These are phyloP conservation scores for Bipolaris bicolor DNA, from an alignment of 2,329 filamentous ascomycete species.

Conservation along the genomic window DNA sequence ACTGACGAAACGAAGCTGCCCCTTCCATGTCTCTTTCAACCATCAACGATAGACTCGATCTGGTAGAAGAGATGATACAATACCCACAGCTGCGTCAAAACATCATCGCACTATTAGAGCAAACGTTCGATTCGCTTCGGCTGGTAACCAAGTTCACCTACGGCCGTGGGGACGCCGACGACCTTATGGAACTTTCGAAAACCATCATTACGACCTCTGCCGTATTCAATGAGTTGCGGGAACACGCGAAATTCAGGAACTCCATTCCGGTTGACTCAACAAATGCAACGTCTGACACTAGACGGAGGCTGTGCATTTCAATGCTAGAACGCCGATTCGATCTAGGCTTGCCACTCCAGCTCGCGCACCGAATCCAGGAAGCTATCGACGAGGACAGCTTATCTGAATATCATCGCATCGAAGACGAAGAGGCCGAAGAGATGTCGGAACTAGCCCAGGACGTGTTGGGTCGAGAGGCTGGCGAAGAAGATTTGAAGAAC, in stretches of 20 bases:
- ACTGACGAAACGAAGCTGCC: slow-evolving; percentile 58
- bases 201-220: slow-evolving; percentile 78
- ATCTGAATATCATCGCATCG: slow-evolving; percentile 76
- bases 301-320: slow-evolving; percentile 40
- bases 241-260: slow-evolving; percentile 31
- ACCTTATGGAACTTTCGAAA: slow-evolving; percentile 80
- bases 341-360: slow-evolving; percentile 68
- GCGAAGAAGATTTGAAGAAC: slow-evolving; percentile 59
- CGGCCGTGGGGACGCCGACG: slow-evolving; percentile 88
- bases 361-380: slow-evolving; percentile 73
- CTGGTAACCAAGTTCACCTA: slow-evolving; percentile 94
- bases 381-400: slow-evolving; percentile 94
- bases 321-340: slow-evolving; percentile 64
- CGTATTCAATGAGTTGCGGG: slow-evolving; percentile 56
- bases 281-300: slow-evolving; percentile 13
- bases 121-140: slow-evolving; percentile 84
- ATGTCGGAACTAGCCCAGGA: slow-evolving; percentile 76
- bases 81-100: slow-evolving; percentile 72
- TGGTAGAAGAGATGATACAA: slow-evolving; percentile 77
- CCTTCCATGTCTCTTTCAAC: slow-evolving; percentile 85
- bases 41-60: slow-evolving; percentile 79
- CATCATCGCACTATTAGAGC: slow-evolving; percentile 70
- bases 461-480: slow-evolving; percentile 69
- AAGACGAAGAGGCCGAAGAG: slow-evolving; percentile 73
- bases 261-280: slow-evolving; percentile 17